phyloP scores from a whole-genome alignment of 2,329 filamentous ascomycete genomes.

The Botrytis byssoidea region DNA sequence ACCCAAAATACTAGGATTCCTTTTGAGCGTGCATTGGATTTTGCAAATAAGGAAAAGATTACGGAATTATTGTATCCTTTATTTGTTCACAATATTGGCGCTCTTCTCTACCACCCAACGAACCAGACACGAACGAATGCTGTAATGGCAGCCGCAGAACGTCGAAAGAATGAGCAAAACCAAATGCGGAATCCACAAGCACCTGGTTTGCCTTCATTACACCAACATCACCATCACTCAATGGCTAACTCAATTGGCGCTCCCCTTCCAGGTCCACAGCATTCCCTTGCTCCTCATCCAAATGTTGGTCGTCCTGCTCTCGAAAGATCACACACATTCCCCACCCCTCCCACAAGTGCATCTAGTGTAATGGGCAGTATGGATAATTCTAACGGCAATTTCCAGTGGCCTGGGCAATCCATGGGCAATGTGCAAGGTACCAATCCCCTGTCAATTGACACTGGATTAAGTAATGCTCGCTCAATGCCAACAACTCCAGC shows the following conservation, averaged over 20 bases:
- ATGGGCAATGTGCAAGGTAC: slow-evolving; percentile 61
- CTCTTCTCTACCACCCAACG: slow-evolving; percentile 87
- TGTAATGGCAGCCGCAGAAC: slow-evolving; percentile 81
- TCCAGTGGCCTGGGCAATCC: slow-evolving; percentile 70
- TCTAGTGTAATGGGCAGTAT: slow-evolving; percentile 76
- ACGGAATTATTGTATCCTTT: slow-evolving; percentile 92
- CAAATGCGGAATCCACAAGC: slow-evolving; percentile 58
- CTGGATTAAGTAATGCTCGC: slow-evolving; percentile 71
- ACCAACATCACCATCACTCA: slow-evolving; percentile 61
- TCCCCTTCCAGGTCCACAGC: slow-evolving; percentile 49
- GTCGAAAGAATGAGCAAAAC: slow-evolving; percentile 68
- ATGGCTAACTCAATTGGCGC: slow-evolving; percentile 59
- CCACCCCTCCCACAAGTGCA: slow-evolving; percentile 89
- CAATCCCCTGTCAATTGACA: slow-evolving; percentile 79
- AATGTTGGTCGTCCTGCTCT: slow-evolving; percentile 71
- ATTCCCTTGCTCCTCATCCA: slow-evolving; percentile 63
- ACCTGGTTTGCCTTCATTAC: slow-evolving; percentile 66
- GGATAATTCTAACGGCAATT: slow-evolving; percentile 68
- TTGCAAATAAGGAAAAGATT: slow-evolving; percentile 99
- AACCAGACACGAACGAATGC: slow-evolving; percentile 81
- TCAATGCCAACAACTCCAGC: slow-evolving; percentile 91
- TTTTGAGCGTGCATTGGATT: slow-evolving; percentile 94
- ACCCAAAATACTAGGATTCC: slow-evolving; percentile 69
- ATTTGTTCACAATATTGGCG: slow-evolving; percentile 96
- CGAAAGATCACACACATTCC: slow-evolving; percentile 88